phyloP scores from a whole-genome alignment of 2,329 filamentous ascomycete species.

The Fusarium tuaranense region DNA sequence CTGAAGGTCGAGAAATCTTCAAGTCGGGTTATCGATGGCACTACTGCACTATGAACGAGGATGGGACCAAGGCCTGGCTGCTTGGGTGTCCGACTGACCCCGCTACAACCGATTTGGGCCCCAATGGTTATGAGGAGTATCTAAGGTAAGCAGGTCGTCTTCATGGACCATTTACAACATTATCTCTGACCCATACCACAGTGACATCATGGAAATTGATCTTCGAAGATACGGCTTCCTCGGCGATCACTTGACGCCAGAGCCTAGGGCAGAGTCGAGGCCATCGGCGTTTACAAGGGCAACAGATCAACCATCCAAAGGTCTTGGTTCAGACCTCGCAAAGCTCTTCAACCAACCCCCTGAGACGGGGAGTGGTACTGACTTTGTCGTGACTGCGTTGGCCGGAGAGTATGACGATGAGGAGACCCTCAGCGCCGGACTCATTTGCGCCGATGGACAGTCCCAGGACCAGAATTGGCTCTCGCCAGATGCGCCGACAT shows the following conservation, averaged over 20 bases:
- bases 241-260: slow-evolving; percentile 77
- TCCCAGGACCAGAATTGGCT: slow-evolving; percentile 66
- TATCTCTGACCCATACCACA: slow-evolving; percentile 42
- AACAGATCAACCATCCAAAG: slow-evolving; percentile 68
- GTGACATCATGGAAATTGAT: slow-evolving; percentile 94
- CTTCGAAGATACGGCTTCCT: slow-evolving; percentile 91
- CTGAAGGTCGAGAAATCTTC: slow-evolving; percentile 94
- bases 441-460: slow-evolving; percentile 59
- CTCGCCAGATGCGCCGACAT: slow-evolving; percentile 73
- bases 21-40: slow-evolving; percentile 95
- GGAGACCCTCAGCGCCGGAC: slow-evolving; percentile 66
- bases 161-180: neutral
- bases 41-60: slow-evolving; percentile 95
- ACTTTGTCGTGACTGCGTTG: slow-evolving; percentile 91
- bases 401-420: slow-evolving; percentile 81
- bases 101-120: slow-evolving; percentile 71
- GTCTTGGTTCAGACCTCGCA: slow-evolving; percentile 86
- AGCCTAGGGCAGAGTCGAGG: slow-evolving; percentile 63
- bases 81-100: slow-evolving; percentile 89
- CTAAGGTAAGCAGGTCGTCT: slow-evolving; percentile 64
- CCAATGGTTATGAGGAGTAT: slow-evolving; percentile 86
- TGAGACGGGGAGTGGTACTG: slow-evolving; percentile 85
- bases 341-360: slow-evolving; percentile 88
- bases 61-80: slow-evolving; percentile 96
- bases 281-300: slow-evolving; percentile 61